A percentile compares a stretch with the other conserved stretches of the same genome.
Evolutionary conservation across 495 filamentous ascomycete species (phyloP).

Genomic region (Neurospora sp.): DNA sequence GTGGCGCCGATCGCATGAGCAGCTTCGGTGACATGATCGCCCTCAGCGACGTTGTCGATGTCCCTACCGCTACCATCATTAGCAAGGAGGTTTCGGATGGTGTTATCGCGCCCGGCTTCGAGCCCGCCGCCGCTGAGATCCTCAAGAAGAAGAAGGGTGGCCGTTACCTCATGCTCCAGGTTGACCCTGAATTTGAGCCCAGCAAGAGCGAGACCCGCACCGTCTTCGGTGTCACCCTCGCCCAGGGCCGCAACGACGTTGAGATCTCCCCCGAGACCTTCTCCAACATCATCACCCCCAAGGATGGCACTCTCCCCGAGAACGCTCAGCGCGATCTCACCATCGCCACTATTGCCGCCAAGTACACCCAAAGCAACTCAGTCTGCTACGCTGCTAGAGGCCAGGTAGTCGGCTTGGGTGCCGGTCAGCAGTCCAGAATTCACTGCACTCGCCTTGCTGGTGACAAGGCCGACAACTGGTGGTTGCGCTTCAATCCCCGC

Average conservation of each 20-base stretch:
- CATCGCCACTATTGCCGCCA: constrained; percentile 90
- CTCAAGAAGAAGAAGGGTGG: constrained; percentile 97
- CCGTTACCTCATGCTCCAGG: constrained; percentile 91
- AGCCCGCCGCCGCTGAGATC: constrained; percentile 75
- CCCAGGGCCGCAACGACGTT: constrained; percentile 86
- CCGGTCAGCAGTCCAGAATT: constrained; percentile 93
- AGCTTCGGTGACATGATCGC: constrained; percentile 96
- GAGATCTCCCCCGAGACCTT: constrained; percentile 79
- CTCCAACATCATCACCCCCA: constrained; percentile 71
- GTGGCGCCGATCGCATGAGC: constrained; percentile 94
- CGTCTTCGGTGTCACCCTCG: constrained; percentile 76
- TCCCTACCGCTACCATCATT: constrained; percentile 90
- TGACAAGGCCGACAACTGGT: constrained; percentile 99
- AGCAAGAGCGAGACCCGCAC: constrained; percentile 65
- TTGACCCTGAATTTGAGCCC: constrained; percentile 80
- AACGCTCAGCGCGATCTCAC: constrained; percentile 81
- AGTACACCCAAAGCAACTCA: constrained; percentile 97
- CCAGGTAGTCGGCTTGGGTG: constrained; percentile 87
- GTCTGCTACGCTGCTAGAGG: constrained; percentile 96
- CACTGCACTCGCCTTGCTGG: constrained; percentile 98
- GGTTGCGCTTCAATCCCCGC: constrained; percentile 91
- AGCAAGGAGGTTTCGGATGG: constrained; percentile 95
- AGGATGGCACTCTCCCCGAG: constrained; percentile 63
- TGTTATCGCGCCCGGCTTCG: constrained; percentile 82
- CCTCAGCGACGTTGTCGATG: constrained; percentile 79